Evolutionary conservation across 495 filamentous ascomycete genomes (phyloP), one percentile per base, ranked within the genome.

Genomic region (Penicillium waksmanii): DNA sequence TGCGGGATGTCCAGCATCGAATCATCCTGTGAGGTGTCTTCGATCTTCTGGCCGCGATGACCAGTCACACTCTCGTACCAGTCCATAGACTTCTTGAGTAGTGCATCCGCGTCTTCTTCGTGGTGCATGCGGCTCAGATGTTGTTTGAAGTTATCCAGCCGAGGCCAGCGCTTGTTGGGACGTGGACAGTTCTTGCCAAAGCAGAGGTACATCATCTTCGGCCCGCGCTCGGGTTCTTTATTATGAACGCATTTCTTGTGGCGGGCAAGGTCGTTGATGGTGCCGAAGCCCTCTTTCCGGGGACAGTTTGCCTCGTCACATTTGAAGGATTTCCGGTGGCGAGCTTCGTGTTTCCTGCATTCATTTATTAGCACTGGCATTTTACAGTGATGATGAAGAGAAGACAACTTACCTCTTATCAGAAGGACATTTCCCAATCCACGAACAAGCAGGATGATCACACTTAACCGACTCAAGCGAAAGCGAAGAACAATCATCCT

Each of bases 101-200:
- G 79, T 13, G 70, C 61, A 5, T 83, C 78, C 3, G 80, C 64
- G 59, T 87, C 77, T 34, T 82, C 75, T 4, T 82, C 78, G 19
- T 71, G 67, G 73, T 98, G 94, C 67, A 95, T 88, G n/a, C 89
- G 85, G 56, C 81, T 82, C 46, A 96, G 79, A 65, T 98, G 95
- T 56, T 89, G 87, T 66, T 86, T 87, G 73, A 97, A 98, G 63
- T 98, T 98, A 71, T 98, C 95, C 52, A 89, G 72, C 8, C 95
- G 85, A 10, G 91, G 93, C 91, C 94, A 97, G 44, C 82, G 77
- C 74, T 97, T 97, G 17, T 81, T 76, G 53, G 84, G 87, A 19
- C 82, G 85, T 27, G 78, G 79, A 64, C 93, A 96, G 51, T 76
- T 69, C 47, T 73, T 80, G 6, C 88, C 80, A 55, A 78, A 76